Evolutionary conservation across 2,329 filamentous ascomycete species (phyloP).

Genomic region (Hypoxylon sp.): DNA sequence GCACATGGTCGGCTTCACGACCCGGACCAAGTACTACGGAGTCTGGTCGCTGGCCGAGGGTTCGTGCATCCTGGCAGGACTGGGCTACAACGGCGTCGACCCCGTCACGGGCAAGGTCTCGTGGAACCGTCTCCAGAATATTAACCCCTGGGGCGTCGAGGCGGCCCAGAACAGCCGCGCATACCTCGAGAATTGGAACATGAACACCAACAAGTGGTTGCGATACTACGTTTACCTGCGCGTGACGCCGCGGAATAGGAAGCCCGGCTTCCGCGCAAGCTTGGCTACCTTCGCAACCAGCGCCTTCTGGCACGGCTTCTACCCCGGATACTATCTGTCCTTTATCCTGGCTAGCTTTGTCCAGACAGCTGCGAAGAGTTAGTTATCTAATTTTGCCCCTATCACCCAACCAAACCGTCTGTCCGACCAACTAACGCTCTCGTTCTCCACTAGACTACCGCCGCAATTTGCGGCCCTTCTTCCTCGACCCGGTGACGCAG

Average conservation of each 20-base stretch:
- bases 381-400: slow-evolving; percentile 47
- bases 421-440: slow-evolving; percentile 23
- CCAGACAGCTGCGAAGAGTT: slow-evolving; percentile 94
- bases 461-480: slow-evolving; percentile 89
- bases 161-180: slow-evolving; percentile 91
- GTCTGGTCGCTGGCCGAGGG: slow-evolving; percentile 95
- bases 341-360: slow-evolving; percentile 91
- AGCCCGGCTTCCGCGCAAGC: slow-evolving; percentile 93
- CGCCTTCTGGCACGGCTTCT: slow-evolving; percentile 98
- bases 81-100: slow-evolving; percentile 95
- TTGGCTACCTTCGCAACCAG: slow-evolving; percentile 94
- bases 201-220: slow-evolving; percentile 97
- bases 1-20: slow-evolving; percentile 82
- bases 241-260: slow-evolving; percentile 93
- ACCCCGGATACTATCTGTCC: slow-evolving; percentile 92
- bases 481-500: slow-evolving; percentile 79
- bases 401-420: slow-evolving; percentile 4
- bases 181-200: slow-evolving; percentile 95
- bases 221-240: slow-evolving; percentile 95
- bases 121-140: slow-evolving; percentile 89
- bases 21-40: slow-evolving; percentile 93
- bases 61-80: slow-evolving; percentile 88
- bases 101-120: slow-evolving; percentile 82
- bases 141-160: slow-evolving; percentile 86
- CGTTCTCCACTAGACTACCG: slow-evolving; percentile 81